Conservation (phyloP, 78 protist species). For the Monocercomonoides exilis region DNA sequence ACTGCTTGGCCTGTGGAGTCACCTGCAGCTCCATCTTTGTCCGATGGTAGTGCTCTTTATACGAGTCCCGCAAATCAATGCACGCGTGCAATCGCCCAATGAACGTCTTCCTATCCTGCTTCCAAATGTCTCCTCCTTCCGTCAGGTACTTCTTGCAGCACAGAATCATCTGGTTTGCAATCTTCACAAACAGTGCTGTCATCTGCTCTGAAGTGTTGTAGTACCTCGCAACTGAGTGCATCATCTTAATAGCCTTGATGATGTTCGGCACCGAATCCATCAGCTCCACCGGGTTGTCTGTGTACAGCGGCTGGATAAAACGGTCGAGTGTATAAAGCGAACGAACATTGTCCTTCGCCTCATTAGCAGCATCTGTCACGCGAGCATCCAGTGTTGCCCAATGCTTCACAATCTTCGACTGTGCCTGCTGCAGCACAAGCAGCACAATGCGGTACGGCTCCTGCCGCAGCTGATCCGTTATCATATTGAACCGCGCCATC, state of each 20-base stretch:
- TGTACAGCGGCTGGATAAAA: conserved; percentile 53
- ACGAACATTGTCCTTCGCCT: conserved; percentile 72
- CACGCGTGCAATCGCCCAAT: neutral
- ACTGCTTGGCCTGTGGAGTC: conserved; percentile 45
- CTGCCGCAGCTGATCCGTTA: conserved; percentile 41
- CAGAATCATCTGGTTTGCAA: conserved; percentile 70
- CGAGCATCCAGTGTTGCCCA: conserved; percentile 34
- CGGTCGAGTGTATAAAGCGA: conserved; percentile 57
- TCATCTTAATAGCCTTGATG: conserved; percentile 52
- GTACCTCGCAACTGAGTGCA: conserved; percentile 60
- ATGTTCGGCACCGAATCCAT: conserved; percentile 44
- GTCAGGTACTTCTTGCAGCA: conserved; percentile 36
- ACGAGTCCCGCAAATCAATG: conserved; percentile 5
- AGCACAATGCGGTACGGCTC: neutral
- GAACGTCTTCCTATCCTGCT: conserved; percentile 20
- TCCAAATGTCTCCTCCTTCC: conserved; percentile 20
- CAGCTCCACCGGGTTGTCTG: conserved; percentile 42
- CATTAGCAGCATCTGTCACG: conserved; percentile 50
- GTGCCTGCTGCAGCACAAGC: conserved; percentile 35
- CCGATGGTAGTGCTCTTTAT: conserved; percentile 22
- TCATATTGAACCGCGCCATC: conserved; percentile 48
- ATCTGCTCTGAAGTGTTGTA: conserved; percentile 58
- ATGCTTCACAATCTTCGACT: neutral
- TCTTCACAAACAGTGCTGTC: conserved; percentile 66
- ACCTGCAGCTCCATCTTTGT: conserved; percentile 20